These are phyloP conservation scores for Eutypa lata DNA, from an alignment of 2,329 filamentous ascomycete species.

Conservation along the genomic window DNA sequence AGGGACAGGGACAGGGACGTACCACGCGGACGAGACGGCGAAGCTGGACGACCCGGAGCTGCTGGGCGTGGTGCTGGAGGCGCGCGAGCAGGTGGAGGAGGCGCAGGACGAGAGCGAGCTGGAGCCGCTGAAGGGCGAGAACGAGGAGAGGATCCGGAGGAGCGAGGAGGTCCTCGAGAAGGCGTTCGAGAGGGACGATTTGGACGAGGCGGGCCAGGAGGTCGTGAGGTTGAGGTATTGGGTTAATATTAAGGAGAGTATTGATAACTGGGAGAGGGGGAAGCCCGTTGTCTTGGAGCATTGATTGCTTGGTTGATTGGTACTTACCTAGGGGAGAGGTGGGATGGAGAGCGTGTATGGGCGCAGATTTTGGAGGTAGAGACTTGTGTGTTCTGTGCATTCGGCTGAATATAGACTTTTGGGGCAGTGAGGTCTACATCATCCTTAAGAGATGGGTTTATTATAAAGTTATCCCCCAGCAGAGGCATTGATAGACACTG, in stretches of 20 bases:
- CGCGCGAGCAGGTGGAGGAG: conserved; percentile 71
- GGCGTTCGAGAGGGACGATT: conserved; percentile 65
- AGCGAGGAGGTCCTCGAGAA: conserved; percentile 61
- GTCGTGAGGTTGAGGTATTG: conserved; percentile 82
- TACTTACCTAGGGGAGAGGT: conserved; percentile 3
- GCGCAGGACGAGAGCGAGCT: conserved; percentile 66
- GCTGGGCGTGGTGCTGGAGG: conserved; percentile 76
- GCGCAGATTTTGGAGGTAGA: too few relatives aligned
- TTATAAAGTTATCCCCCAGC: too few relatives aligned
- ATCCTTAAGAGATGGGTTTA: too few relatives aligned
- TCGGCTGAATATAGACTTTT: too few relatives aligned
- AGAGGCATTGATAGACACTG: too few relatives aligned
- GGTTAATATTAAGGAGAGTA: conserved; percentile 78
- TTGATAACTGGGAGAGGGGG: conserved; percentile 82
- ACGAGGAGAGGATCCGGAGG: conserved; percentile 62
- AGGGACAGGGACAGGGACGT: too few relatives aligned
- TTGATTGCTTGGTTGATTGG: too few relatives aligned
- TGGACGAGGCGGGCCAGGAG: conserved; percentile 66
- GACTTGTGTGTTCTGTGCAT: too few relatives aligned
- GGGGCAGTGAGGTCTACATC: too few relatives aligned
- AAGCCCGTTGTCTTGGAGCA: conserved; percentile 57
- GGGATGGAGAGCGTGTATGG: background rate
- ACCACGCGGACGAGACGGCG: conserved; percentile 73
- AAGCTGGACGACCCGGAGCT: conserved; percentile 66
- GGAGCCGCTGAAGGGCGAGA: conserved; percentile 56